phyloP scores from a whole-genome alignment of 192 early-diverging fungal genomes.

The Chytriomyces sp. region DNA sequence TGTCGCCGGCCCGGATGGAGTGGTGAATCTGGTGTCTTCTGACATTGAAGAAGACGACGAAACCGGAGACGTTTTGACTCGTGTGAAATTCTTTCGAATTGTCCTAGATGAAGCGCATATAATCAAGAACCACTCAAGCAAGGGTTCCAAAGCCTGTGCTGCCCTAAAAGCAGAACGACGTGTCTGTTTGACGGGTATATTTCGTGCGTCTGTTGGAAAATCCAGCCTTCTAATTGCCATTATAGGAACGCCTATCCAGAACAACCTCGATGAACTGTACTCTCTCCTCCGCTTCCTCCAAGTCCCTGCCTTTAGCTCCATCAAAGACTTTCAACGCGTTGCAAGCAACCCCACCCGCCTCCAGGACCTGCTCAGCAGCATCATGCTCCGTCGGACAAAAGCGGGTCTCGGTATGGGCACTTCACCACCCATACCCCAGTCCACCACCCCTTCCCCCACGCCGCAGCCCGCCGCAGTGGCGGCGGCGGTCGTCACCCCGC shows the following conservation, averaged over 20 bases:
- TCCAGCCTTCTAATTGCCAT: too few species aligned
- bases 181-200: slow-evolving; percentile 43
- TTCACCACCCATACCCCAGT: background rate
- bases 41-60: slow-evolving; percentile 7
- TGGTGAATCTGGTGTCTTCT: too few species aligned
- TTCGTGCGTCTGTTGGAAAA: slow-evolving; percentile 8
- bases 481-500: background rate
- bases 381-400: slow-evolving; percentile 62
- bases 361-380: background rate
- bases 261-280: slow-evolving; percentile 42
- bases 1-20: too few species aligned
- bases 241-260: slow-evolving; percentile 24
- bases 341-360: background rate
- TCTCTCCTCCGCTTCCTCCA: slow-evolving; percentile 37
- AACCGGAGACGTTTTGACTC: background rate
- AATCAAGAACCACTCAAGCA: slow-evolving; percentile 42
- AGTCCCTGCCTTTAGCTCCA: background rate
- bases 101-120: slow-evolving; percentile 46
- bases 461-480: background rate
- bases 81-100: slow-evolving; percentile 16
- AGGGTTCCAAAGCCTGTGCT: slow-evolving; percentile 26
- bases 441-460: background rate
- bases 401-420: slow-evolving; percentile 42
- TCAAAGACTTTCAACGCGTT: slow-evolving; percentile 19
- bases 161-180: slow-evolving; percentile 28